phyloP scores from a whole-genome alignment of 179 eudicot species.

The Silene noctiflora region DNA sequence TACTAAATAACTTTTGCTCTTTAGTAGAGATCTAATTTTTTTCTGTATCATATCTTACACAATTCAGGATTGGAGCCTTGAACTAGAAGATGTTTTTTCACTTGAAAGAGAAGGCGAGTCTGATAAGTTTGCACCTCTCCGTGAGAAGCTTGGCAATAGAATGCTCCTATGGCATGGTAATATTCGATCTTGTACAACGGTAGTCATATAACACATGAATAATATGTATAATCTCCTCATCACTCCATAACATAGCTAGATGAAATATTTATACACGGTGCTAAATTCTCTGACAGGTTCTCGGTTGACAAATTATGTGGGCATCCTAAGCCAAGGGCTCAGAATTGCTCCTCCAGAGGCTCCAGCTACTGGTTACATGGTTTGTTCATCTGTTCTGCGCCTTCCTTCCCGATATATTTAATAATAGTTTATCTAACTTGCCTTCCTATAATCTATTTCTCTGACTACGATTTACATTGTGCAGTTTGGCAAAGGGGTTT shows the following conservation, averaged over 20 bases:
- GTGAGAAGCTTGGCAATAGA: conserved; percentile 78
- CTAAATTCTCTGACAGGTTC: conserved; percentile 55
- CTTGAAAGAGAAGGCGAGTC: conserved; percentile 86
- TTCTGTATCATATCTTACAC: conserved; percentile 7
- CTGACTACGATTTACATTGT: conserved; percentile 8
- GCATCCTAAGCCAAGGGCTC: conserved; percentile 97
- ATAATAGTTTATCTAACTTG: not conserved
- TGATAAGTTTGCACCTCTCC: conserved; percentile 65
- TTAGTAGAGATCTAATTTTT: not conserved
- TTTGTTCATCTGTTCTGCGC: conserved; percentile 30
- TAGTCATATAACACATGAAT: not conserved
- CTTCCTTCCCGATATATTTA: conserved; percentile 6
- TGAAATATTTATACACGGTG: not conserved
- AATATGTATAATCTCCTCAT: conserved; percentile 1
- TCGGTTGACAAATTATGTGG: conserved; percentile 92
- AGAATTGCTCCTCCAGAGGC: conserved; percentile 99
- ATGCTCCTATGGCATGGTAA: conserved; percentile 99
- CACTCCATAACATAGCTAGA: not conserved
- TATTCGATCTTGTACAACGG: not conserved
- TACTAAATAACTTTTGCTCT: not conserved
- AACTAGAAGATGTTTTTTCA: conserved; percentile 89
- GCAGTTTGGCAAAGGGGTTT: conserved; percentile 98
- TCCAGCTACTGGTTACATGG: conserved; percentile 99
- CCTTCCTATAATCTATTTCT: not conserved
- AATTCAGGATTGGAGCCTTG: conserved; percentile 79